Conservation (phyloP, 768 basidiomycete genomes). For the Boletus pseudo-olivaceus region DNA sequence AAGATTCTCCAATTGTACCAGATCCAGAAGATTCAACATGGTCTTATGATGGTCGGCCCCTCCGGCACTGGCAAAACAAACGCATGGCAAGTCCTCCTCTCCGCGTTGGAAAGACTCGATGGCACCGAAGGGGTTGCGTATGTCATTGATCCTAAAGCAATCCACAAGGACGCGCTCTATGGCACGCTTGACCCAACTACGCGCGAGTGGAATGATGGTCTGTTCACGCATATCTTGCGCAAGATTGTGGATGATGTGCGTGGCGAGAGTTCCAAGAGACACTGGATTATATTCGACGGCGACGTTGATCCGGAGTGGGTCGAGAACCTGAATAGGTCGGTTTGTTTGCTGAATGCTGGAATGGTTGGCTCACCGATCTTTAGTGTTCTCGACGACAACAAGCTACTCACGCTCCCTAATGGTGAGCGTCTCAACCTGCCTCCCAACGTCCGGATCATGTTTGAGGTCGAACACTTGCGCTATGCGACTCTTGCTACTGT, state of each 20-base stretch:
- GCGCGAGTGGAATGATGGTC: conserved; percentile 97
- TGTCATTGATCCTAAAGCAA: conserved; percentile 98
- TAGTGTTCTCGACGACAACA: conserved; percentile 99
- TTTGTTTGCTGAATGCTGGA: neutral
- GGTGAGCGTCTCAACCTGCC: conserved; percentile 97
- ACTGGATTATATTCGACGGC: conserved; percentile 99
- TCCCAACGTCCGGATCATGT: conserved; percentile 97
- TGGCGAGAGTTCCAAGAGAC: conserved; percentile 92
- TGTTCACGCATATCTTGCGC: conserved; percentile 95
- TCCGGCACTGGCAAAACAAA: conserved; percentile 97
- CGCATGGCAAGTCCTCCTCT: conserved; percentile 92
- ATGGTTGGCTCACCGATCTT: neutral
- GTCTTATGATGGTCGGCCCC: conserved; percentile 99
- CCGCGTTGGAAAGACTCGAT: conserved; percentile 87
- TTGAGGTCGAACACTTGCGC: conserved; percentile 96
- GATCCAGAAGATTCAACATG: conserved; percentile 99
- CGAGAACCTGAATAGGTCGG: conserved; percentile 96
- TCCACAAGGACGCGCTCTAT: conserved; percentile 97
- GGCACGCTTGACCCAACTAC: conserved; percentile 97
- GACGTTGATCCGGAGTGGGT: conserved; percentile 99
- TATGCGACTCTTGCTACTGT: conserved; percentile 98
- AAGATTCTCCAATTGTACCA: conserved; percentile 98
- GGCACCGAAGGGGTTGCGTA: conserved; percentile 91
- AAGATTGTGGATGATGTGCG: conserved; percentile 99
- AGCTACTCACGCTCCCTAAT: conserved; percentile 92